phyloP scores from a whole-genome alignment of 495 filamentous ascomycete species.

The Massariosphaeria phaeospora region DNA sequence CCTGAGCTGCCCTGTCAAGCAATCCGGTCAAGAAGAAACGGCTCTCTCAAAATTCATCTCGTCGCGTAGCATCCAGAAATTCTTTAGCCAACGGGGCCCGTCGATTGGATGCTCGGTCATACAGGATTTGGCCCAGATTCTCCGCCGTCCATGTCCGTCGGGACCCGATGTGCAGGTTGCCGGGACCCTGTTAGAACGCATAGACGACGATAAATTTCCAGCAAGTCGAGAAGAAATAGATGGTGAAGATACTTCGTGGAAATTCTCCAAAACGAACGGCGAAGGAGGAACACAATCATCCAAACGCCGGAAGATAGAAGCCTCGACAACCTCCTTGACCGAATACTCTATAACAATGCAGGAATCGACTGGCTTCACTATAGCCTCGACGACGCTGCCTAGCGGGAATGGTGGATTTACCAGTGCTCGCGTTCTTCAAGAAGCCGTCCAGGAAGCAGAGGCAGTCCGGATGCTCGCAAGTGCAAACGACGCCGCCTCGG shows the following conservation, averaged over 20 bases:
- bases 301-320: constrained; percentile 24
- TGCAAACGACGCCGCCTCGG: neutral
- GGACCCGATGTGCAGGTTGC: constrained; percentile 46
- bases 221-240: constrained; percentile 51
- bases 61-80: constrained; percentile 43
- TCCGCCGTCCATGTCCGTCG: constrained; percentile 54
- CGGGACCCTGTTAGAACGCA: constrained; percentile 43
- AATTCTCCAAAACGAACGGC: constrained; percentile 2
- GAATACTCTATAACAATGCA: constrained; percentile 33
- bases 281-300: constrained; percentile 5
- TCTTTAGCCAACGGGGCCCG: constrained; percentile 57
- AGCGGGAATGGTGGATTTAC: constrained; percentile 32
- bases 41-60: constrained; percentile 61
- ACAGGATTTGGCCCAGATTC: constrained; percentile 57
- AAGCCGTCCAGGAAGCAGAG: constrained; percentile 30
- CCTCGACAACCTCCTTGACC: neutral
- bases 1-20: constrained; percentile 70
- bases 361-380: constrained; percentile 25
- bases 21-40: constrained; percentile 59
- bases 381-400: constrained; percentile 26
- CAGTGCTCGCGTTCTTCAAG: constrained; percentile 29
- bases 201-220: constrained; percentile 62
- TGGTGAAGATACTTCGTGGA: constrained; percentile 35
- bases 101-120: constrained; percentile 51
- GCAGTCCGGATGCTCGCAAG: constrained; percentile 1